A percentile compares a stretch with the other conserved stretches of the same genome.
Evolutionary conservation across 73 alveolate genomes (phyloP).

Genomic region (Breviolum minutum): DNA sequence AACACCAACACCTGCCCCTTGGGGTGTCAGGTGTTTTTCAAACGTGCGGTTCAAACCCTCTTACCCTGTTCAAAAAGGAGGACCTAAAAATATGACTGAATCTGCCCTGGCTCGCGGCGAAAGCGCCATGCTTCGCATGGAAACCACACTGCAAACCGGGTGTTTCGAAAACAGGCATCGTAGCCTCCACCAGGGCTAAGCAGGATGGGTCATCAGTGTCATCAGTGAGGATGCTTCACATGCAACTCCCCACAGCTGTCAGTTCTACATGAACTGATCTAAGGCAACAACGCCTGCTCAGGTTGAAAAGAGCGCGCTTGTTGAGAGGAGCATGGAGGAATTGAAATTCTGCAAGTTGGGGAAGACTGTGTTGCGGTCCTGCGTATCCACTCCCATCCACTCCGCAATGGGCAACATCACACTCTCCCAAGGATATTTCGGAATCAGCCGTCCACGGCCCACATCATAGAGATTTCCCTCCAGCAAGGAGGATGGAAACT

Average conservation of each 20-base stretch:
- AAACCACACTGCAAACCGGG: background rate
- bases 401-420: slow-evolving; percentile 70
- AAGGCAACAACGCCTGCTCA: background rate
- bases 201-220: background rate
- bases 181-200: background rate
- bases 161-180: background rate
- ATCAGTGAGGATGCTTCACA: too few relatives aligned
- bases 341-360: slow-evolving; percentile 56
- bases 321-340: slow-evolving; percentile 31
- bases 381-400: slow-evolving; percentile 75
- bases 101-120: background rate
- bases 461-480: slow-evolving; percentile 56
- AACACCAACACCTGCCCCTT: background rate
- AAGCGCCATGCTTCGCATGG: background rate
- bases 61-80: background rate
- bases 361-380: slow-evolving; percentile 42
- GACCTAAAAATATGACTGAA: background rate
- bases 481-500: slow-evolving; percentile 33
- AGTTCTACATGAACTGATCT: background rate
- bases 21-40: too few relatives aligned
- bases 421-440: slow-evolving; percentile 81
- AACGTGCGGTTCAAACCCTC: background rate
- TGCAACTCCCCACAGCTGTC: too few relatives aligned
- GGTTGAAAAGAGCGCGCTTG: slow-evolving; percentile 42
- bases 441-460: slow-evolving; percentile 58